A percentile compares a stretch with the other conserved stretches of the same genome.
phyloP scores from a whole-genome alignment of 345 rosid species.

The Eucalyptus polyanthemos region DNA sequence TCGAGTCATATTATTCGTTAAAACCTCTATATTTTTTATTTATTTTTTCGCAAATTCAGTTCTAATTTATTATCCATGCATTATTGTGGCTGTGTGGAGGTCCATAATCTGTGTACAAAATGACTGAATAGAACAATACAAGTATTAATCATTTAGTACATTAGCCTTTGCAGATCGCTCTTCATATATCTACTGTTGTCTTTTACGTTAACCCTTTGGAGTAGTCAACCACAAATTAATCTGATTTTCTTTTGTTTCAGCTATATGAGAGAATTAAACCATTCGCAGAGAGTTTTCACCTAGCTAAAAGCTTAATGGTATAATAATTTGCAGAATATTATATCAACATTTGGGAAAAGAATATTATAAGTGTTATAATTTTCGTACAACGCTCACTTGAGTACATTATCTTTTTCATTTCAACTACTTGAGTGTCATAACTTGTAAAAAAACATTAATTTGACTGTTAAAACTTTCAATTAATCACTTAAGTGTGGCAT shows the following conservation, averaged over 20 bases:
- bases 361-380: neutral
- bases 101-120: neutral
- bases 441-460: too few relatives aligned
- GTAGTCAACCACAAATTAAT: too few relatives aligned
- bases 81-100: neutral
- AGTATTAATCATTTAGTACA: neutral
- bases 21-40: neutral
- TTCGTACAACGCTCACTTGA: accelerated
- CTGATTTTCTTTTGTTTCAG: neutral
- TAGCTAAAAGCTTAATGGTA: neutral
- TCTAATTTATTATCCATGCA: neutral
- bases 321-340: neutral
- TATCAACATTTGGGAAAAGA: neutral
- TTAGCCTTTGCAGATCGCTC: neutral
- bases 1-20: neutral
- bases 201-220: neutral
- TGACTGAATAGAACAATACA: neutral
- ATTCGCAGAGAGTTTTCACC: neutral
- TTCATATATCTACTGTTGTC: neutral
- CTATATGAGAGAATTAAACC: neutral
- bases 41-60: neutral
- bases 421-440: neutral
- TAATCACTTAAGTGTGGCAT: neutral
- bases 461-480: neutral
- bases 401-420: neutral